A percentile compares a stretch with the other conserved stretches of the same genome.
Conservation (phyloP, 2,329 filamentous ascomycete species). For the Fonsecaea multimorphosa region DNA sequence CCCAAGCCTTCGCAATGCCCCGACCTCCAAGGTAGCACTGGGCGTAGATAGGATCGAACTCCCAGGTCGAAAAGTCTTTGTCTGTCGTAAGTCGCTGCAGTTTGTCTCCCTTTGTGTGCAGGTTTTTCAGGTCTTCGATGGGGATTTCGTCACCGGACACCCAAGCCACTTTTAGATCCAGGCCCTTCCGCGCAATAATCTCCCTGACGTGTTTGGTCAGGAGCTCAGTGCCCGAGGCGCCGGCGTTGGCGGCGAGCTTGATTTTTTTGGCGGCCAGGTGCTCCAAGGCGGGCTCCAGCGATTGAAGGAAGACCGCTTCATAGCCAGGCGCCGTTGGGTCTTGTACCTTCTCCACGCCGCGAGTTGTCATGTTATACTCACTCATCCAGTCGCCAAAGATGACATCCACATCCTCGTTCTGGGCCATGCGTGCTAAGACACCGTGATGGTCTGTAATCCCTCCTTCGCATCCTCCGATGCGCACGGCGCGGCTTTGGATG, state of each 20-base stretch:
- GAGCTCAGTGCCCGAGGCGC: constrained; percentile 47
- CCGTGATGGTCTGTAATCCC: constrained; percentile 37
- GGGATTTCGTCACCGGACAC: constrained; percentile 51
- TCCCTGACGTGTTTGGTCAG: constrained; percentile 37
- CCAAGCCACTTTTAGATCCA: constrained; percentile 47
- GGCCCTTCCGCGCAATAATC: constrained; percentile 43
- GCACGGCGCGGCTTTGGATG: constrained; percentile 34
- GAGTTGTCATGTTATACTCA: constrained; percentile 38
- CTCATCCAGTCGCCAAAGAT: constrained; percentile 44
- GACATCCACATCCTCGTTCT: constrained; percentile 36
- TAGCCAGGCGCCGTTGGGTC: constrained; percentile 36
- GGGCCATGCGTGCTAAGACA: constrained; percentile 30
- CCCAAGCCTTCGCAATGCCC: constrained; percentile 44
- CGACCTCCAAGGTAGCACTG: constrained; percentile 59
- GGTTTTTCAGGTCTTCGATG: constrained; percentile 40
- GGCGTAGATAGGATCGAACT: constrained; percentile 13
- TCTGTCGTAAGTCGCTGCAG: constrained; percentile 32
- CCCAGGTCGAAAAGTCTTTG: constrained; percentile 21
- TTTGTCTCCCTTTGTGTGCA: constrained; percentile 41
- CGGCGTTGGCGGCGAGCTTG: constrained; percentile 51
- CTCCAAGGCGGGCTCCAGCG: constrained; percentile 47
- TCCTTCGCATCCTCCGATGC: constrained; percentile 43
- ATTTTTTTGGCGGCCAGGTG: constrained; percentile 47
- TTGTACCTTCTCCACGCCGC: constrained; percentile 37
- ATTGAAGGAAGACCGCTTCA: constrained; percentile 45